Evolutionary conservation across 2,329 filamentous ascomycete species (phyloP).

Genomic region (Hirsutella thompsonii): DNA sequence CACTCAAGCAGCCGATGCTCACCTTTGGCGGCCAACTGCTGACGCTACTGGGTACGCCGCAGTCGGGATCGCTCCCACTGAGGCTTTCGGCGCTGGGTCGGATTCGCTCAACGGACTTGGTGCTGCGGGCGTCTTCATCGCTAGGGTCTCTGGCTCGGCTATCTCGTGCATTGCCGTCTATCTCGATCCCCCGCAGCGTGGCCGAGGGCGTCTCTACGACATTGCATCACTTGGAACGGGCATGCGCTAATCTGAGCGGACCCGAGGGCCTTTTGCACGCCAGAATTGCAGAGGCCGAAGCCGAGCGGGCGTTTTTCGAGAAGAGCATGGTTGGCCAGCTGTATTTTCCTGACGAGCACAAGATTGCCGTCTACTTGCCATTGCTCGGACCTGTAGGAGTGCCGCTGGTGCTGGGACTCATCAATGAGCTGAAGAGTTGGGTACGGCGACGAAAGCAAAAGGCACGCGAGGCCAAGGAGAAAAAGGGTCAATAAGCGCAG

Average conservation of each 20-base stretch:
- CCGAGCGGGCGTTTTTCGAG: slow-evolving; percentile 92
- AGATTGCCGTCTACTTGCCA: slow-evolving; percentile 90
- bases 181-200: slow-evolving; percentile 80
- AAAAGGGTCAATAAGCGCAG: no score
- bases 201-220: slow-evolving; percentile 74
- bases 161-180: slow-evolving; percentile 71
- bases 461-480: no score
- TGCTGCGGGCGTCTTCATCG: slow-evolving; percentile 83
- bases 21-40: slow-evolving; percentile 87
- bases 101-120: slow-evolving; percentile 72
- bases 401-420: slow-evolving; percentile 67
- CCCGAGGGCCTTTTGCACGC: slow-evolving; percentile 65
- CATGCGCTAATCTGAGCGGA: slow-evolving; percentile 58
- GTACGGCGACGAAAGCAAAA: slow-evolving; percentile 32
- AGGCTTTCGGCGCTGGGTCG: slow-evolving; percentile 74
- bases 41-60: slow-evolving; percentile 73
- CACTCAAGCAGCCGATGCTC: slow-evolving; percentile 68
- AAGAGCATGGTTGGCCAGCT: slow-evolving; percentile 98
- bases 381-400: slow-evolving; percentile 84
- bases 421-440: slow-evolving; percentile 68
- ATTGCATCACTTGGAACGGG: slow-evolving; percentile 61
- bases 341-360: slow-evolving; percentile 98
- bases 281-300: slow-evolving; percentile 73
- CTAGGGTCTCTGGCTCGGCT: slow-evolving; percentile 86
- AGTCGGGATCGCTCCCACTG: slow-evolving; percentile 71